These are phyloP conservation scores for Pythium periplocum DNA, from an alignment of 352 stramenopile species.

Conservation along the genomic window DNA sequence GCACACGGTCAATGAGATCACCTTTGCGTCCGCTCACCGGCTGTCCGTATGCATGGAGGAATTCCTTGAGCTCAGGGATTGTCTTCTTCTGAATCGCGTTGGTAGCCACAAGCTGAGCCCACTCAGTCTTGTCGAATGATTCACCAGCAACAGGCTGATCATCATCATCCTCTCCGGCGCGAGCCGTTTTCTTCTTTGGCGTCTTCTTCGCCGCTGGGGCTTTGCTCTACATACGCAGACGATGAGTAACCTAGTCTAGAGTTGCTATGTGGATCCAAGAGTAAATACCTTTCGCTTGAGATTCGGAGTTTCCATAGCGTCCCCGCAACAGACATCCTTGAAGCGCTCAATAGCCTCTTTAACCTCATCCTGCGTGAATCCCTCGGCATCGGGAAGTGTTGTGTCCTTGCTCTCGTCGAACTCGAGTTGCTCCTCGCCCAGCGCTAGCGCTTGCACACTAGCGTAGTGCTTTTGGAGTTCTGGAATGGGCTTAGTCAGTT, in stretches of 20 bases:
- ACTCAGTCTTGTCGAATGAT: conserved; percentile 42
- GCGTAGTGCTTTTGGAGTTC: conserved; percentile 85
- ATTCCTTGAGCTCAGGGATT: conserved; percentile 60
- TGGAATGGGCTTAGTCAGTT: conserved; percentile 12
- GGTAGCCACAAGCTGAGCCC: conserved; percentile 35
- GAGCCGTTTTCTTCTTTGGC: conserved; percentile 39
- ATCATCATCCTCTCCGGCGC: conserved; percentile 7
- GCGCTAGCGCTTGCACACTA: conserved; percentile 66
- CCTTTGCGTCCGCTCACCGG: conserved; percentile 46
- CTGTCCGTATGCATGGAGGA: conserved; percentile 46
- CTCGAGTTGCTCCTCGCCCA: conserved; percentile 64
- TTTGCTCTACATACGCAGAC: conserved; percentile 5
- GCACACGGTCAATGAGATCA: conserved; percentile 51
- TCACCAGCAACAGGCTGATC: conserved; percentile 24
- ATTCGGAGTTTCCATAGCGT: conserved; percentile 10
- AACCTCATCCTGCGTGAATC: conserved; percentile 61
- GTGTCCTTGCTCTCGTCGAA: conserved; percentile 77
- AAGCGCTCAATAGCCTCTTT: conserved; percentile 22
- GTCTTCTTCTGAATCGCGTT: conserved; percentile 70
- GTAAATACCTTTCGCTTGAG: conserved; percentile 18
- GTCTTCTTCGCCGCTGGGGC: conserved; percentile 7
- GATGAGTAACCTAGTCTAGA: not conserved
- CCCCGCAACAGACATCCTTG: conserved; percentile 13
- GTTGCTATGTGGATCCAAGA: not conserved
- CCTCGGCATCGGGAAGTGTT: conserved; percentile 66